phyloP scores from a whole-genome alignment of 495 filamentous ascomycete species.

The Penicillium simplicissimum region DNA sequence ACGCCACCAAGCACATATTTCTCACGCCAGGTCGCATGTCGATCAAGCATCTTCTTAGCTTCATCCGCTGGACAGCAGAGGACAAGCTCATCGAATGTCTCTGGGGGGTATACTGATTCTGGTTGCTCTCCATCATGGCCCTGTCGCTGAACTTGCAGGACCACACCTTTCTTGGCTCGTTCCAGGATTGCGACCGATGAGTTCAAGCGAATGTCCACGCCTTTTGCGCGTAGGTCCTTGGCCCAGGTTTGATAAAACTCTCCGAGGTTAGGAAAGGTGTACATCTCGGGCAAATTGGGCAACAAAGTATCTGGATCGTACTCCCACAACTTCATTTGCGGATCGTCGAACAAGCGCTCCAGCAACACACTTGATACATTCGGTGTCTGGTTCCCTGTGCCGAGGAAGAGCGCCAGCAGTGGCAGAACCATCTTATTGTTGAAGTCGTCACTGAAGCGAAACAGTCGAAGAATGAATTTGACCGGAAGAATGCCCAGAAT shows the following conservation, averaged over 20 bases:
- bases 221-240: constrained; percentile 57
- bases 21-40: constrained; percentile 64
- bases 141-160: constrained; percentile 26
- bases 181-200: constrained; percentile 62
- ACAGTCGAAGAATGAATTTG: constrained; percentile 65
- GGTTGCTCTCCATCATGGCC: constrained; percentile 4
- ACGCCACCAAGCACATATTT: constrained; percentile 68
- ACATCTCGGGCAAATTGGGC: constrained; percentile 75
- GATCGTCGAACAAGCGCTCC: constrained; percentile 72
- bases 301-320: constrained; percentile 69
- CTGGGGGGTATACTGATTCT: constrained; percentile 18
- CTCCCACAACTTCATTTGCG: constrained; percentile 74
- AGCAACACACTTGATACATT: constrained; percentile 75
- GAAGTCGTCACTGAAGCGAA: constrained; percentile 74
- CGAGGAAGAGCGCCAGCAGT: constrained; percentile 76
- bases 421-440: constrained; percentile 71
- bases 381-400: constrained; percentile 76
- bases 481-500: constrained; percentile 75
- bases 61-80: constrained; percentile 71
- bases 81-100: constrained; percentile 70
- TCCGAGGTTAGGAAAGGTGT: constrained; percentile 74
- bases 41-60: constrained; percentile 63
- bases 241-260: constrained; percentile 72
- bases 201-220: constrained; percentile 63
- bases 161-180: constrained; percentile 58